Base-by-base conservation (phyloP, 2,329 filamentous ascomycete species). In the Clarireedia monteithiana region DNA sequence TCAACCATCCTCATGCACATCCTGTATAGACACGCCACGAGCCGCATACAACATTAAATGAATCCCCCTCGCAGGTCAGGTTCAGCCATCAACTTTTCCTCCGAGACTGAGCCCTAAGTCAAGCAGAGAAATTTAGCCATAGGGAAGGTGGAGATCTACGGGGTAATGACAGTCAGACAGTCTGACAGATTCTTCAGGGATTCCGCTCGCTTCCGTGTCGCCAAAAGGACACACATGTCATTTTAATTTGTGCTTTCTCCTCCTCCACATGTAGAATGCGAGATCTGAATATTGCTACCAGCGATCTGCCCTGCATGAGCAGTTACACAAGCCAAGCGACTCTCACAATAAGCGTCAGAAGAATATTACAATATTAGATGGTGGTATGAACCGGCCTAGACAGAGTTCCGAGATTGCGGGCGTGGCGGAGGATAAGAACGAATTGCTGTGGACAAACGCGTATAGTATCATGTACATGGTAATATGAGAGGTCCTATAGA, bases 1-100 rank as follows among this genome's bases (percentile, higher is more conserved):
- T 26, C 15, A 42, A 34, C 36, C 40, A 38, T 53, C 42, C 46
- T 39, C 50, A 53, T 53, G 42, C 42, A 39, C 10, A 34, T 34
- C 14, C 30, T 34, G 10, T 12, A 12, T 34, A 34, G 30, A 34
- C 30, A 34, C 45, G 23, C 52, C 52, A 54, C 34, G 24, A 45
- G 52, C 52, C 34, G 30, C 39, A 45, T 34, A 54, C 53, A 55
- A 26, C 53, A 50, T 55, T 15, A 36, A 49, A 49, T 42, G 36
- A 27, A 17, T 36, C 12, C 20, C n/a, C 24, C 27, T 55, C 20
- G 10, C 24, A 12, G 15, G 12, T 42, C 26, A 26, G 44, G 24
- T 15, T 17, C 17, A 23, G 24, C 24, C 14, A 46, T 46, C 12
- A 14, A 23, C 24, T 24, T 46, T 46, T 42, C 4, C 15, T 42